Conservation (phyloP, 257 asterid species). For the Cynanchum wilfordii region DNA sequence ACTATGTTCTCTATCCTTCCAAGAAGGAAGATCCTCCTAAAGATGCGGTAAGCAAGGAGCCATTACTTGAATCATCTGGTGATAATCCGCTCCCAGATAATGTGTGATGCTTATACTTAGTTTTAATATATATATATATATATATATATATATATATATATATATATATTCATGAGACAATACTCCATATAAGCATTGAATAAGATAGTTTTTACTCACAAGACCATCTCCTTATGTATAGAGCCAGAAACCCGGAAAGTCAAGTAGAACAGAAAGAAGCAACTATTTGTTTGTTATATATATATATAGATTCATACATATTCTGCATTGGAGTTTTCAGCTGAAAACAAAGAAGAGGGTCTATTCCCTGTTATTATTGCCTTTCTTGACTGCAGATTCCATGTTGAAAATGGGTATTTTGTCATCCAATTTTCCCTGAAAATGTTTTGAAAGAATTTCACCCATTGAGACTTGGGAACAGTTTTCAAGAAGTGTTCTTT, state of each 20-base stretch:
- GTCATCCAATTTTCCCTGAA: too few relatives aligned
- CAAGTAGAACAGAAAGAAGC: background rate
- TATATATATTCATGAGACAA: background rate
- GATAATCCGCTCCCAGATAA: conserved; percentile 25
- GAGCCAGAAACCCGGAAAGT: background rate
- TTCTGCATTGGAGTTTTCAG: background rate
- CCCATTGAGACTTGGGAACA: too few relatives aligned
- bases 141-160: too few relatives aligned
- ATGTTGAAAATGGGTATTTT: too few relatives aligned
- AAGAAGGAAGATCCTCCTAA: conserved; percentile 25
- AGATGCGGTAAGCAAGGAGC: conserved; percentile 49
- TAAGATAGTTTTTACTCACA: background rate
- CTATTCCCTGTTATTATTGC: background rate
- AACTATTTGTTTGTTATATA: background rate
- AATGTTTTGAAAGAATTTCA: too few relatives aligned
- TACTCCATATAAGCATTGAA: background rate
- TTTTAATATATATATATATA: too few relatives aligned
- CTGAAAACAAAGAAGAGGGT: background rate
- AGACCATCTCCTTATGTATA: background rate
- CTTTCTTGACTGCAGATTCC: background rate
- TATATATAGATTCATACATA: background rate
- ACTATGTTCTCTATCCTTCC: conserved; percentile 58
- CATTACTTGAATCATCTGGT: conserved; percentile 42
- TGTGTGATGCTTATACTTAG: conserved; percentile 27
- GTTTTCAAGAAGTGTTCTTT: too few relatives aligned